These are phyloP conservation scores for Ananas comosus DNA, from an alignment of 176 grass and related monocot genomes.

Conservation along the genomic window DNA sequence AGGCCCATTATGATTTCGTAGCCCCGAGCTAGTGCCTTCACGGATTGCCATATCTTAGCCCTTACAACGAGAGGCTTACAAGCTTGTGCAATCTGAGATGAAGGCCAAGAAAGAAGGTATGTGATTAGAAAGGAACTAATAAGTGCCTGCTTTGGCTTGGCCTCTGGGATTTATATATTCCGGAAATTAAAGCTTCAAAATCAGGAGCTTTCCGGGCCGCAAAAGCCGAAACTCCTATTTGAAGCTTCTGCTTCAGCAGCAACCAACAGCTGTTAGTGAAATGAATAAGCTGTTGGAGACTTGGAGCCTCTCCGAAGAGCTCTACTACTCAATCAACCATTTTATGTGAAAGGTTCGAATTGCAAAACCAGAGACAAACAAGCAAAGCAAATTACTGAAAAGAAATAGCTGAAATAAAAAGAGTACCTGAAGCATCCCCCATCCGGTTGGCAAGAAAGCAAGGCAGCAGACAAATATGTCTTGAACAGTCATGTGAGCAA, in stretches of 20 bases:
- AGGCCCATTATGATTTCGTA: conserved; percentile 92
- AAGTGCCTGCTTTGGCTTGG: too few species aligned
- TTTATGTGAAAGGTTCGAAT: neutral
- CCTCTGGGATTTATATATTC: too few species aligned
- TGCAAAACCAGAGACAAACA: neutral
- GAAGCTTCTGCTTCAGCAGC: too few species aligned
- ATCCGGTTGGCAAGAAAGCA: conserved; percentile 92
- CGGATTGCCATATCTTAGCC: conserved; percentile 50
- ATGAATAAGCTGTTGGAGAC: too few species aligned
- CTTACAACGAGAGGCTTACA: conserved; percentile 28
- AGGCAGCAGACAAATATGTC: conserved; percentile 88
- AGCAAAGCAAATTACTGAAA: neutral
- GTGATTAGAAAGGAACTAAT: too few species aligned
- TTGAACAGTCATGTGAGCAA: conserved; percentile 71
- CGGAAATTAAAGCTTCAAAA: too few species aligned
- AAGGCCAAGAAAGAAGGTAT: neutral
- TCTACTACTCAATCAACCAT: too few species aligned
- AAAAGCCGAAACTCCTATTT: too few species aligned
- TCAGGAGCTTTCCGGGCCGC: too few species aligned
- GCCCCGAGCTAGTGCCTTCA: conserved; percentile 64
- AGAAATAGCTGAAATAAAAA: neutral
- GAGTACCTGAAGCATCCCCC: conserved; percentile 68
- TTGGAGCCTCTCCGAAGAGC: too few species aligned
- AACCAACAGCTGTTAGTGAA: too few species aligned
- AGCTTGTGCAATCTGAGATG: conserved; percentile 57